Evolutionary conservation across 208 protist species (phyloP).

Genomic region (Trypanosoma vivax): DNA sequence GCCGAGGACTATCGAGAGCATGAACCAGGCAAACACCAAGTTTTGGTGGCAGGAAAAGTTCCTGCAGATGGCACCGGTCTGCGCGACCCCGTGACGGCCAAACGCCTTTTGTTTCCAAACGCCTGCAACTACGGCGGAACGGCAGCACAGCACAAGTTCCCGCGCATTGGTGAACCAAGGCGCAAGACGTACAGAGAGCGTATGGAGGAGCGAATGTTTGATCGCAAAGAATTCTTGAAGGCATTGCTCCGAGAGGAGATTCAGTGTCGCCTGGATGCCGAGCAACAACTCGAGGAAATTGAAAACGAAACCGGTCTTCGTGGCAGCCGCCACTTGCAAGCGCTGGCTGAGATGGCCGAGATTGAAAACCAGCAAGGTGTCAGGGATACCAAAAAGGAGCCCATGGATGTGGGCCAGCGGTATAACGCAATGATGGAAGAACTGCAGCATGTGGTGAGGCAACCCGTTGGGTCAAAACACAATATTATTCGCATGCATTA

Average conservation of each 20-base stretch:
- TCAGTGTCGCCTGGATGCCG: conserved; percentile 40
- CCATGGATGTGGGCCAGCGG: conserved; percentile 44
- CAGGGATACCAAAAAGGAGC: conserved; percentile 22
- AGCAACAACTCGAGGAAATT: conserved; percentile 35
- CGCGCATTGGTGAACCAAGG: conserved; percentile 19
- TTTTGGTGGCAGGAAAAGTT: conserved; percentile 1
- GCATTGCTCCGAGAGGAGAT: conserved; percentile 66
- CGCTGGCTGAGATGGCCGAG: conserved; percentile 3
- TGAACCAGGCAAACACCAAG: conserved; percentile 17
- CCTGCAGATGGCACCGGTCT: neutral
- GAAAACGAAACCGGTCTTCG: conserved; percentile 47
- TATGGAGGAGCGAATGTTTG: conserved; percentile 35
- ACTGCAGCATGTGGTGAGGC: conserved; percentile 43
- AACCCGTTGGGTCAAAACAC: conserved; percentile 69
- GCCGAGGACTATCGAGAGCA: conserved; percentile 30
- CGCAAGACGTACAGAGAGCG: conserved; percentile 14
- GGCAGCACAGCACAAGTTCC: conserved; percentile 31
- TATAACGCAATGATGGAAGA: conserved; percentile 72
- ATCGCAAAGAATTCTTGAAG: conserved; percentile 69
- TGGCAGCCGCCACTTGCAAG: conserved; percentile 42
- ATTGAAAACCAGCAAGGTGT: neutral
- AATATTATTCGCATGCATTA: conserved; percentile 77
- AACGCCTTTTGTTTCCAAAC: conserved; percentile 47
- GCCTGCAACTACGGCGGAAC: conserved; percentile 63
- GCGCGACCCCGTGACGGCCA: conserved; percentile 23